These are phyloP conservation scores for Candida morakotiae DNA, from an alignment of 805 yeast species.

Conservation along the genomic window DNA sequence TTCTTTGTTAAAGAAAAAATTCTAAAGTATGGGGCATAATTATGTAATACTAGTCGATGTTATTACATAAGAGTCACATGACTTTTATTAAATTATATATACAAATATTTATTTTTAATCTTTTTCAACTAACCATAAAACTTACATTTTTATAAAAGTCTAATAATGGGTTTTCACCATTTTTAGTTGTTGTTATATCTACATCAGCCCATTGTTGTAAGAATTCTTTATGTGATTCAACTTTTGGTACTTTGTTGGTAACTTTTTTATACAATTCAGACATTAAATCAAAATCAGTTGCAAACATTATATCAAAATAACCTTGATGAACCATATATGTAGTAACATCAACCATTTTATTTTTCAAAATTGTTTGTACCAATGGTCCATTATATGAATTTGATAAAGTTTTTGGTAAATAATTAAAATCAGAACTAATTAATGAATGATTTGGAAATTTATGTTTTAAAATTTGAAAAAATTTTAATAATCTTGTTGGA, in stretches of 20 bases:
- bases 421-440: conserved; percentile 66
- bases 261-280: conserved; percentile 60
- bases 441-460: conserved; percentile 74
- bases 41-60: background rate
- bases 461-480: conserved; percentile 57
- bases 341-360: conserved; percentile 62
- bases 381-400: conserved; percentile 71
- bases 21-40: background rate
- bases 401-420: conserved; percentile 40
- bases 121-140: conserved; percentile 40
- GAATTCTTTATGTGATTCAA: conserved; percentile 60
- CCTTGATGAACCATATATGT: conserved; percentile 86
- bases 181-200: conserved; percentile 61
- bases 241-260: conserved; percentile 54
- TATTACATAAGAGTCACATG: background rate
- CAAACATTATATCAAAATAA: conserved; percentile 80
- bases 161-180: conserved; percentile 83
- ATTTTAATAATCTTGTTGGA: conserved; percentile 70
- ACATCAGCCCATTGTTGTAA: conserved; percentile 67
- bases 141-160: conserved; percentile 73
- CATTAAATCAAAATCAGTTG: conserved; percentile 68
- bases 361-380: conserved; percentile 70
- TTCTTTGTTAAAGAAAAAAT: background rate
- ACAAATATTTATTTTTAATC: background rate
- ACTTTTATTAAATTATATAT: background rate